A percentile compares a stretch with the other conserved stretches of the same genome.
Evolutionary conservation across 1,284 basidiomycete genomes (phyloP).

Genomic region (Melampsora abietis-canadensis): DNA sequence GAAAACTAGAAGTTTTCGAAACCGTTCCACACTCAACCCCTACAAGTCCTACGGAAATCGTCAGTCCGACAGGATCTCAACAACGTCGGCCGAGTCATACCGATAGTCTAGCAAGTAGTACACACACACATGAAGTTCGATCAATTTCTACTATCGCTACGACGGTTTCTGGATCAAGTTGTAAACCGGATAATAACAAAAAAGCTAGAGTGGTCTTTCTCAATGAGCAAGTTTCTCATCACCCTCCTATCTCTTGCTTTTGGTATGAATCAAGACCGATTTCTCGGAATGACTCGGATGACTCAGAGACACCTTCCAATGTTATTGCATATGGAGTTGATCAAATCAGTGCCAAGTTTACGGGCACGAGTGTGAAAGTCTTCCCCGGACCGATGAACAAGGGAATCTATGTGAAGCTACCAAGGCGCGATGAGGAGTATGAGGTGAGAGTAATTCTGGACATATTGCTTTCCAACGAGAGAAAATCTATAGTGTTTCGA

Average conservation of each 20-base stretch:
- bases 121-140: not conserved
- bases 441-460: slow-evolving; percentile 56
- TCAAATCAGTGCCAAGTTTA: slow-evolving; percentile 78
- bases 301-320: slow-evolving; percentile 31
- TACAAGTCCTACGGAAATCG: not conserved
- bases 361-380: slow-evolving; percentile 59
- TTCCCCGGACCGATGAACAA: slow-evolving; percentile 77
- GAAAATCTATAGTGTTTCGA: too few relatives aligned
- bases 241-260: slow-evolving; percentile 89
- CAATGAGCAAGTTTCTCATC: slow-evolving; percentile 78
- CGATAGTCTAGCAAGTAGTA: not conserved
- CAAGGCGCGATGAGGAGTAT: slow-evolving; percentile 70
- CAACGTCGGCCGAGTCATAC: slow-evolving; percentile 20
- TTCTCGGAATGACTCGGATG: not conserved
- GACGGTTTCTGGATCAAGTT: not conserved
- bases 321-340: slow-evolving; percentile 60
- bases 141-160: slow-evolving; percentile 7
- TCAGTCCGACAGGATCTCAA: not conserved
- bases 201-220: slow-evolving; percentile 49
- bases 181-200: slow-evolving; percentile 69
- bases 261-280: slow-evolving; percentile 59
- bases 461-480: too few relatives aligned
- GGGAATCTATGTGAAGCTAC: slow-evolving; percentile 78
- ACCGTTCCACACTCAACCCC: not conserved
- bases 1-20: slow-evolving; percentile 10